These are phyloP conservation scores for Alternaria brassicicola DNA, from an alignment of 2,329 filamentous ascomycete genomes.

Conservation along the genomic window DNA sequence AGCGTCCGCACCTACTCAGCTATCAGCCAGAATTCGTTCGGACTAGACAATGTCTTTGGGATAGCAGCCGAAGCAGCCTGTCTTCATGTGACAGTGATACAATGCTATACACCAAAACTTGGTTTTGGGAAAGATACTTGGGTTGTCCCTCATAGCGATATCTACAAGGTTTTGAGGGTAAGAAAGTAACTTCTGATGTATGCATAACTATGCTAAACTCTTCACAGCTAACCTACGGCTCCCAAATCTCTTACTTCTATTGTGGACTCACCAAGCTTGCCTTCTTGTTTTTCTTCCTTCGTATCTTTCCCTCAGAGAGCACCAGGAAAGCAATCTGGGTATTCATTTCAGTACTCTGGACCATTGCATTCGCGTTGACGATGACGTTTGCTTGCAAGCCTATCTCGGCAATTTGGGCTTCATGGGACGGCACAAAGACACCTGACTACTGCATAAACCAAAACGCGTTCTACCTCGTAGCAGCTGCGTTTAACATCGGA, in stretches of 20 bases:
- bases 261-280: slow-evolving; percentile 28
- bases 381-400: slow-evolving; percentile 31
- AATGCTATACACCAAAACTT: slow-evolving; percentile 11
- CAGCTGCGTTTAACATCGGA: slow-evolving; percentile 23
- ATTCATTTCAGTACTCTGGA: slow-evolving; percentile 11
- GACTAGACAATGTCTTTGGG: slow-evolving; percentile 19
- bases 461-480: slow-evolving; percentile 17
- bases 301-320: slow-evolving; percentile 33
- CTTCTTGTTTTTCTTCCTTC: slow-evolving; percentile 33
- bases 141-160: slow-evolving; percentile 49
- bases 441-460: slow-evolving; percentile 35
- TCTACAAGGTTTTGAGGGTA: slow-evolving; percentile 7
- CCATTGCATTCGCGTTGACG: slow-evolving; percentile 23
- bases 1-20: slow-evolving; percentile 26
- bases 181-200: neutral
- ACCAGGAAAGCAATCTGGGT: slow-evolving; percentile 16
- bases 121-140: slow-evolving; percentile 60
- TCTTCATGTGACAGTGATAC: slow-evolving; percentile 18
- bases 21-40: slow-evolving; percentile 8
- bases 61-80: slow-evolving; percentile 13
- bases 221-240: slow-evolving; percentile 18
- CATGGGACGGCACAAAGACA: slow-evolving; percentile 21
- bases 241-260: slow-evolving; percentile 37
- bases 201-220: neutral
- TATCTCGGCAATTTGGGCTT: slow-evolving; percentile 27